Percentiles rank a stretch among this genome's conserved stretches.
Evolutionary conservation across 257 asterid species (phyloP).

Genomic region (Ophiorrhiza pumila): DNA sequence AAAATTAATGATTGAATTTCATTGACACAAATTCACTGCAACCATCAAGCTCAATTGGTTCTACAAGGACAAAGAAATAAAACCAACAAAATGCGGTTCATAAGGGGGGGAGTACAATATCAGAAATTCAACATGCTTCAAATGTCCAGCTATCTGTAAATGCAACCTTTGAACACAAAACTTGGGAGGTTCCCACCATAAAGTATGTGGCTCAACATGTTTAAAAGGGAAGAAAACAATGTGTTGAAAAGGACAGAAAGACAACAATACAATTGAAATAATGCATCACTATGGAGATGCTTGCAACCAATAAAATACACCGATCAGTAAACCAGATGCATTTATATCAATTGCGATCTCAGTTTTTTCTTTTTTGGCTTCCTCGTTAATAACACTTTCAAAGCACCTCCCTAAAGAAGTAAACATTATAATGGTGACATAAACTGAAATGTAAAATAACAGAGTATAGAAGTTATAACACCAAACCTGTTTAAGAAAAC

Average conservation of each 20-base stretch:
- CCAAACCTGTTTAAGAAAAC: conserved; percentile 87
- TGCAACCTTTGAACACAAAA: not conserved
- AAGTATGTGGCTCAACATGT: not conserved
- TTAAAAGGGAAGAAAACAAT: conserved; percentile 4
- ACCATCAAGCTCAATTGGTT: not conserved
- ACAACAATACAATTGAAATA: not conserved
- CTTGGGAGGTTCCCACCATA: not conserved
- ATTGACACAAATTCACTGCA: not conserved
- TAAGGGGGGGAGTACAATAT: not conserved
- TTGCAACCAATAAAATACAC: not conserved
- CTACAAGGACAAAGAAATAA: not conserved
- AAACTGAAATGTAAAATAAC: not conserved
- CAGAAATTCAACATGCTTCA: not conserved
- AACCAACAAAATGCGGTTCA: not conserved
- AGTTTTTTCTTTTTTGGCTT: not conserved
- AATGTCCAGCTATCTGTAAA: not conserved
- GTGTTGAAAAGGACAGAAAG: not conserved
- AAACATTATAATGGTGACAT: not conserved
- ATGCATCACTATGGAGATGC: not conserved
- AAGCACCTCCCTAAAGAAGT: not conserved
- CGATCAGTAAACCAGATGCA: not conserved
- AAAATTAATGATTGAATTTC: not conserved
- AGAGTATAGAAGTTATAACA: not conserved
- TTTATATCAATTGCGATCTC: not conserved
- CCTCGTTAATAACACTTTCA: not conserved